These are phyloP conservation scores for Ophiocordyceps sinensis DNA, from an alignment of 2,329 filamentous ascomycete genomes.

Conservation along the genomic window DNA sequence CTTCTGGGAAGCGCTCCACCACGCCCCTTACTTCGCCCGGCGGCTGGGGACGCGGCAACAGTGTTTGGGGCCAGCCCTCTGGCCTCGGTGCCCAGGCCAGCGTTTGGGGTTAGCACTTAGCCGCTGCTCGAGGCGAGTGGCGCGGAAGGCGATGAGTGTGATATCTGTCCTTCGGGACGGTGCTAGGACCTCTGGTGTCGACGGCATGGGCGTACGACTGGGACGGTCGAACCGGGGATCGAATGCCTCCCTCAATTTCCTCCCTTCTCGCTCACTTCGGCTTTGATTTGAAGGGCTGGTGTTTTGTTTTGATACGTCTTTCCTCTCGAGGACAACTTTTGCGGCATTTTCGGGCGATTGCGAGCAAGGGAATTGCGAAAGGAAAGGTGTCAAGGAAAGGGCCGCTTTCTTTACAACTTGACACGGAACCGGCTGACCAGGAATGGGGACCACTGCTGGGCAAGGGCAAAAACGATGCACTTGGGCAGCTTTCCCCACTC, in stretches of 20 bases:
- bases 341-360: conserved; percentile 8
- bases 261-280: neutral
- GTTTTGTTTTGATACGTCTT: conserved; percentile 2
- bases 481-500: conserved; percentile 6
- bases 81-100: conserved; percentile 78
- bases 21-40: conserved; percentile 84
- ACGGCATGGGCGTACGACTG: neutral
- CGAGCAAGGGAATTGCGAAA: conserved; percentile 4
- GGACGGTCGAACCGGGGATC: neutral
- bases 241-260: neutral
- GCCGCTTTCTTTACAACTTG: conserved; percentile 9
- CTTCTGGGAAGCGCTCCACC: conserved; percentile 61
- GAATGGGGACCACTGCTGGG: conserved; percentile 3
- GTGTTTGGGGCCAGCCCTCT: conserved; percentile 74
- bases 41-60: conserved; percentile 67
- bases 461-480: conserved; percentile 6
- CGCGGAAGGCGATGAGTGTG: neutral
- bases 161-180: conserved; percentile 11
- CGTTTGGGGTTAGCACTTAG: conserved; percentile 63
- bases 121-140: neutral
- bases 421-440: conserved; percentile 5
- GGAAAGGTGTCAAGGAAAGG: neutral
- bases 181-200: conserved; percentile 4
- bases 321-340: conserved; percentile 1
- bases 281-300: neutral